These are phyloP conservation scores for Rubroboletus satanas DNA, from an alignment of 768 basidiomycete genomes.

Conservation along the genomic window DNA sequence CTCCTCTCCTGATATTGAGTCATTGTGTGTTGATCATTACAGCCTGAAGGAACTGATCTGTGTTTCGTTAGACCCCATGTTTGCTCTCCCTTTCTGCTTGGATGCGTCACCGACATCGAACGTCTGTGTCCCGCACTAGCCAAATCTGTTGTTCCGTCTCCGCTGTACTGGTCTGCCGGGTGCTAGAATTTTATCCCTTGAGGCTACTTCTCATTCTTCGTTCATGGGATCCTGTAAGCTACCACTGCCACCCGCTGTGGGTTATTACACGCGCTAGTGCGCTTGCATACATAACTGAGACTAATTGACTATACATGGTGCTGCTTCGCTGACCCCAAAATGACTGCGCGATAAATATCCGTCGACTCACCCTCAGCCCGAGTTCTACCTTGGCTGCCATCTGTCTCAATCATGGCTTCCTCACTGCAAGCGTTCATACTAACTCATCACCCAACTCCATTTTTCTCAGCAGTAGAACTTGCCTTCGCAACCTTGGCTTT, in stretches of 20 bases:
- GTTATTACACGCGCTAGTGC: not conserved
- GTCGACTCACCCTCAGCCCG: not conserved
- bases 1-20: slow-evolving; percentile 1
- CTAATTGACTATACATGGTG: slow-evolving; percentile 1
- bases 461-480: slow-evolving; percentile 25
- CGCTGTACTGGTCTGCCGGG: not conserved
- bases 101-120: not conserved
- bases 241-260: not conserved
- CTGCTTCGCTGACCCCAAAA: slow-evolving; percentile 11
- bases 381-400: slow-evolving; percentile 8
- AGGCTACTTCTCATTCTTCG: not conserved
- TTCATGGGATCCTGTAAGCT: not conserved
- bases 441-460: slow-evolving; percentile 18
- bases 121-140: not conserved
- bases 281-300: not conserved
- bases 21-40: not conserved
- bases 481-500: slow-evolving; percentile 26
- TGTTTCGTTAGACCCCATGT: not conserved
- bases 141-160: not conserved
- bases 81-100: not conserved
- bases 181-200: not conserved
- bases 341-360: slow-evolving; percentile 12
- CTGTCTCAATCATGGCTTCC: slow-evolving; percentile 12
- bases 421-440: slow-evolving; percentile 26
- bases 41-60: slow-evolving; percentile 1